Conservation (phyloP, 2,329 filamentous ascomycete genomes). For the Corinectria fuckeliana region DNA sequence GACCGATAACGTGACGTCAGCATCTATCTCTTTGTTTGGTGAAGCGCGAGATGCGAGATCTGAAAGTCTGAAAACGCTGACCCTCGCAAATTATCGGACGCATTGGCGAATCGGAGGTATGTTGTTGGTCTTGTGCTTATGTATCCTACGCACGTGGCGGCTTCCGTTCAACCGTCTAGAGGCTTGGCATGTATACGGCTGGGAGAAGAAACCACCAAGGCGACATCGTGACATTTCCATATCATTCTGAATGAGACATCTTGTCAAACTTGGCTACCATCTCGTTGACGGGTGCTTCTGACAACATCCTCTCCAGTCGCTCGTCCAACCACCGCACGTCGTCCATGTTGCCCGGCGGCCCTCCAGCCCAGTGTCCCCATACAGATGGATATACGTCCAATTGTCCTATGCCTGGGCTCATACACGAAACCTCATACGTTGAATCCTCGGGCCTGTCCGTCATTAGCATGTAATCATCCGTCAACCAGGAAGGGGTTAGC, state of each 20-base stretch:
- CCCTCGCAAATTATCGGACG: not conserved
- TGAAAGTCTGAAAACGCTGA: not conserved
- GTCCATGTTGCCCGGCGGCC: constrained; percentile 72
- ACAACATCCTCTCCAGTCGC: constrained; percentile 27
- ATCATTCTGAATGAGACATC: not conserved
- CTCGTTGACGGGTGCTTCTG: constrained; percentile 2
- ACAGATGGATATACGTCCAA: constrained; percentile 49
- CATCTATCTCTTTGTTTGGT: not conserved
- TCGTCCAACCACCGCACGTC: constrained; percentile 77
- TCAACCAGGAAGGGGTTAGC: too few relatives aligned
- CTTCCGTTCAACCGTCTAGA: not conserved
- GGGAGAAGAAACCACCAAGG: not conserved
- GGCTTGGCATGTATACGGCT: not conserved
- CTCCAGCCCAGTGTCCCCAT: constrained; percentile 64
- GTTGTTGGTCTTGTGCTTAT: not conserved
- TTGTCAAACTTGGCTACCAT: not conserved
- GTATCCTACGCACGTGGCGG: not conserved
- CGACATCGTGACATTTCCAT: not conserved
- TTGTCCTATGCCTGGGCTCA: constrained; percentile 43
- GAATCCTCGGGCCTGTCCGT: constrained; percentile 69
- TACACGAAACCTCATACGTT: constrained; percentile 69
- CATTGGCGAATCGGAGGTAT: not conserved
- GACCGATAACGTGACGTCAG: not conserved
- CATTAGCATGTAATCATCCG: not conserved
- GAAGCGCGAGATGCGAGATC: not conserved